phyloP scores from a whole-genome alignment of 441 rosid species.

The Manihot esculenta region DNA sequence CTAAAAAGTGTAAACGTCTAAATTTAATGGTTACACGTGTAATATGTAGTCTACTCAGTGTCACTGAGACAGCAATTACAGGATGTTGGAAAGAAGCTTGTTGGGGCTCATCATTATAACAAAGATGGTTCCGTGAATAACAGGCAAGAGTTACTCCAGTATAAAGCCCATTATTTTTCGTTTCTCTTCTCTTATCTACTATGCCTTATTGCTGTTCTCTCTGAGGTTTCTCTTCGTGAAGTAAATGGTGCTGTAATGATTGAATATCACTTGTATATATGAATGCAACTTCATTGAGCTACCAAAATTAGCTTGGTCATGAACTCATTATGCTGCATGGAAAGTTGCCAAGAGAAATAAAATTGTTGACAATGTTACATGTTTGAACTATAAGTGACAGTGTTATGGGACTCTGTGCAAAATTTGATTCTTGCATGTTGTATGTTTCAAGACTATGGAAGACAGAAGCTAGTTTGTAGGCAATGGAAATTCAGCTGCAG shows the following conservation, averaged over 20 bases:
- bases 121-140: slow-evolving; percentile 91
- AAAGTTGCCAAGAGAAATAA: background rate
- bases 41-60: slow-evolving; percentile 76
- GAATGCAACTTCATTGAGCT: background rate
- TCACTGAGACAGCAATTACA: slow-evolving; percentile 96
- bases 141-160: slow-evolving; percentile 58
- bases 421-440: background rate
- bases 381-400: background rate
- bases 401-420: background rate
- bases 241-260: background rate
- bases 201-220: slow-evolving; percentile 2
- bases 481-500: background rate
- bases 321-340: background rate
- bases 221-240: background rate
- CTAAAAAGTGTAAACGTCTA: slow-evolving; percentile 18
- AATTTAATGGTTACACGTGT: slow-evolving; percentile 32
- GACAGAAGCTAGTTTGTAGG: background rate
- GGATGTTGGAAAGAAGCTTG: slow-evolving; percentile 90
- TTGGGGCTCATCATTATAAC: slow-evolving; percentile 86
- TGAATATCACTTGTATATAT: background rate
- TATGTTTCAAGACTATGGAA: background rate
- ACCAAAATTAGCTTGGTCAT: background rate
- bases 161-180: background rate
- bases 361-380: background rate
- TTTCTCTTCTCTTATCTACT: background rate